Evolutionary conservation across 306 rosid species (phyloP).

Genomic region (Adenanthera pavonina): DNA sequence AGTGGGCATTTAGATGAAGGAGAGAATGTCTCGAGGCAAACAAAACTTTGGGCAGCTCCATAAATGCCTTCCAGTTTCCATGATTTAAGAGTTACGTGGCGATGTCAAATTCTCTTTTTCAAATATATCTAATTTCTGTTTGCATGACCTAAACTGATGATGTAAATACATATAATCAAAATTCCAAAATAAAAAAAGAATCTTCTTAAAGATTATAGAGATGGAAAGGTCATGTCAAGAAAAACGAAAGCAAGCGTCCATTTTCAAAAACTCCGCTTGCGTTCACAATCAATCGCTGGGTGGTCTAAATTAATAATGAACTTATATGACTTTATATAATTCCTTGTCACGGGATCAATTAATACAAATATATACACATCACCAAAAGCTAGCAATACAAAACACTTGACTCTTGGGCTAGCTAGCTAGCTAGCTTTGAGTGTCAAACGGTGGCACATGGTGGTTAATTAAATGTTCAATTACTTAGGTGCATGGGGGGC

Average conservation of each 20-base stretch:
- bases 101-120: not conserved
- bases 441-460: conserved; percentile 47
- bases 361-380: not conserved
- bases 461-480: conserved; percentile 21
- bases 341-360: conserved; percentile 3
- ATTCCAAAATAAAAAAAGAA: not conserved
- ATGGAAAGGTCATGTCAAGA: not conserved
- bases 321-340: not conserved
- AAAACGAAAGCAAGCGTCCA: not conserved
- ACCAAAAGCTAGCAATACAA: conserved; percentile 17
- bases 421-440: conserved; percentile 5
- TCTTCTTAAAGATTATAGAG: not conserved
- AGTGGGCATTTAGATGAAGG: not conserved
- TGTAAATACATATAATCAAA: too few species aligned
- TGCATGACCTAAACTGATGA: too few species aligned
- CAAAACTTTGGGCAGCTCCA: not conserved
- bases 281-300: not conserved
- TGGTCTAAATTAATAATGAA: not conserved
- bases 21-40: not conserved
- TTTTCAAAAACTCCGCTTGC: not conserved
- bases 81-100: not conserved
- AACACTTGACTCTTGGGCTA: conserved; percentile 3
- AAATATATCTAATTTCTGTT: too few species aligned
- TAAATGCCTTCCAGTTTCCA: not conserved
- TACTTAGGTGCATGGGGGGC: conserved; percentile 31